Evolutionary conservation across 2,329 filamentous ascomycete genomes (phyloP), one percentile per base, ranked within the genome.

Genomic region (Akanthomyces uredinophilus): DNA sequence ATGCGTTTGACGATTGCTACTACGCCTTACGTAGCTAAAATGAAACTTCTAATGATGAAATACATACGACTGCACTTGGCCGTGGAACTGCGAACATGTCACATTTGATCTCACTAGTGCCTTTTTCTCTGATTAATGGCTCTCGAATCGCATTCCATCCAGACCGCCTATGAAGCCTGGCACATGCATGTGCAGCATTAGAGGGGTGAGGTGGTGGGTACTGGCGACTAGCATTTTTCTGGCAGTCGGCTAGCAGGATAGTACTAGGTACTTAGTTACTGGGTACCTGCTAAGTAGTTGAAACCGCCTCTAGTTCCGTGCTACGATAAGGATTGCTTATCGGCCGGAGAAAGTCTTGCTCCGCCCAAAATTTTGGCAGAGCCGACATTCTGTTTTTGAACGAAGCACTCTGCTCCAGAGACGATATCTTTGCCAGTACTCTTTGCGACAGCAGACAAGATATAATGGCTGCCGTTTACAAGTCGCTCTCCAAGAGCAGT

Each of bases 381-480:
- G 27, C 37, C 27, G 8, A 20, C 29, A 49, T 35, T 18, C 49
- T 22, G 18, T 44, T 32, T 1, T 46, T 24, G 20, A 35, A 14
- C 27, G n/a, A 41, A 46, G 47, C 39, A 11, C 22, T 24, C 14
- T 53, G 39, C 13, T 20, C 14, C 4, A 7, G 14, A 46, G n/a
- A 41, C n/a, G 16, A 7, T 11, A 44, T 6, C 10, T 49, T 50
- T 8, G 22, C 24, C 22, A n/a, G 24, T 44, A 27, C 24, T 14
- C 50, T 44, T 54, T 52, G 32, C 27, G 22, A 41, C 50, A 44
- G 32, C 47, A n/a, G 11, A 44, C 57, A 47, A 5, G 22, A 63
- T 32, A 65, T 71, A 75, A 89, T 91, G 89, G 87, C 88, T 55
- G 80, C 88, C 47, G 88, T 91, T 29, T 91, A 91, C 78, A 91